phyloP scores from a whole-genome alignment of 805 yeast genomes.

The Tanozyma kutaoensis region DNA sequence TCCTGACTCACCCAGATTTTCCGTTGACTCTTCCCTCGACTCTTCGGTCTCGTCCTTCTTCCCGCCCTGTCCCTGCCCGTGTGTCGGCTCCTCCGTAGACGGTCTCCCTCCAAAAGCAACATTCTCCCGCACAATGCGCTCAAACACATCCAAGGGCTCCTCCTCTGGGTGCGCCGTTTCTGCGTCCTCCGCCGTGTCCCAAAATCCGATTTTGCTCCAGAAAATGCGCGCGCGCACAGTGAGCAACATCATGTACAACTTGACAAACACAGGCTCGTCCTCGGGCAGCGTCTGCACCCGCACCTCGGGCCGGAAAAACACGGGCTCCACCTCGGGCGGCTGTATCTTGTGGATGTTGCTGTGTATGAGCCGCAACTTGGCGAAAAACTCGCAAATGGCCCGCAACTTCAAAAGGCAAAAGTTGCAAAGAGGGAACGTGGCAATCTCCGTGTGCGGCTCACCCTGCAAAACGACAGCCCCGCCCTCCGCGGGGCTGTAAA shows the following conservation, averaged over 20 bases:
- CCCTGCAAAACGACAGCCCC: too few species aligned
- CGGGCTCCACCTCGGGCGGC: constrained; percentile 8
- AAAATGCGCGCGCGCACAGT: constrained; percentile 60
- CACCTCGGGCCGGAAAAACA: background rate
- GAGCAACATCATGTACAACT: constrained; percentile 37
- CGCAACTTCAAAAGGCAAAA: constrained; percentile 72
- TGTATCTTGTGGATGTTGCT: constrained; percentile 45
- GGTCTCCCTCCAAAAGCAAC: too few species aligned
- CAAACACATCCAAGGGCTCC: constrained; percentile 2
- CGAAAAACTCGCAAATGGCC: constrained; percentile 71
- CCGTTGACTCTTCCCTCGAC: too few species aligned
- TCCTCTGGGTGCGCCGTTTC: constrained; percentile 9
- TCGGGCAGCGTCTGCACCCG: constrained; percentile 4
- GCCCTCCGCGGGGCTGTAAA: constrained; percentile 17
- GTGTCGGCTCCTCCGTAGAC: too few species aligned
- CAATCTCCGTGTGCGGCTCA: constrained; percentile 15
- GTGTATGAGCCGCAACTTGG: constrained; percentile 54
- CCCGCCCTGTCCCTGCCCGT: too few species aligned
- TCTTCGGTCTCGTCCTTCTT: too few species aligned
- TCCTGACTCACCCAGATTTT: too few species aligned
- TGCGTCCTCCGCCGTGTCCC: constrained; percentile 40
- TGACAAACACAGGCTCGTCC: constrained; percentile 23
- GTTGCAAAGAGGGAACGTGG: constrained; percentile 61
- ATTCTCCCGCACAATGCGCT: too few species aligned
- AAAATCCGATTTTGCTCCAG: constrained; percentile 75